Evolutionary conservation across 805 yeast genomes (phyloP), one percentile per base, ranked within the genome.

Genomic region (Zygosaccharomyces bisporus): DNA sequence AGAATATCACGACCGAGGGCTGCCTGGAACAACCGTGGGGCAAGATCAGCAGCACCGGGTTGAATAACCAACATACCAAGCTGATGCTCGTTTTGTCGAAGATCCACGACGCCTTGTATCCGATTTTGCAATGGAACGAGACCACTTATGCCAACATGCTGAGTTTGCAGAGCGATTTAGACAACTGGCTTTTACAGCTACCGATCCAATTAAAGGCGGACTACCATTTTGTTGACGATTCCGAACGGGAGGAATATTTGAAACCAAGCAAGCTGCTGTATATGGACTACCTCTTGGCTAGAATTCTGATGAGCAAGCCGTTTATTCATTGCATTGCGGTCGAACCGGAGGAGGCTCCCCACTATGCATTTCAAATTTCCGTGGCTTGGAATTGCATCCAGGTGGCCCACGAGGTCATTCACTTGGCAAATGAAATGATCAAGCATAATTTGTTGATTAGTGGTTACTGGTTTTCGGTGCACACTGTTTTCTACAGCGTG

Each of bases 391-490:
- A 85, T 55, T 89, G 96, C 66, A 82, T 89, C 43, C 80, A 83
- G 53, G 88, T 86, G 7, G 90, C 96, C 0, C 72, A 93, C 46
- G 79, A 83, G 55, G 95, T 86, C 21, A 89, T 89, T 13, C 81
- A 81, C 55, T 62, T 87, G 45, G 88, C 95, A 0, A 80, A 84
- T 54, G 88, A 83, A 57, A 79, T 89, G 88, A 80, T 84, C 49
- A 75, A 77, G 51, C 78, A 80, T 50, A 74, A 81, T 46, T 72
- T 86, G 63, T 68, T 89, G 31, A 78, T 81, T 51, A 95, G 95
- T 0, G 85, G 93, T 2, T 90, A 89, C 59, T 88, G 96, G 95
- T 89, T 87, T 59, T 81, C 93, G 5, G 84, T 86, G 58, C 89
- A 89, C 62, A 86, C 96, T 0, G 83, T 89, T 4, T 89, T 88